Conservation (phyloP, 805 yeast genomes). For the Hanseniaspora vineae region DNA sequence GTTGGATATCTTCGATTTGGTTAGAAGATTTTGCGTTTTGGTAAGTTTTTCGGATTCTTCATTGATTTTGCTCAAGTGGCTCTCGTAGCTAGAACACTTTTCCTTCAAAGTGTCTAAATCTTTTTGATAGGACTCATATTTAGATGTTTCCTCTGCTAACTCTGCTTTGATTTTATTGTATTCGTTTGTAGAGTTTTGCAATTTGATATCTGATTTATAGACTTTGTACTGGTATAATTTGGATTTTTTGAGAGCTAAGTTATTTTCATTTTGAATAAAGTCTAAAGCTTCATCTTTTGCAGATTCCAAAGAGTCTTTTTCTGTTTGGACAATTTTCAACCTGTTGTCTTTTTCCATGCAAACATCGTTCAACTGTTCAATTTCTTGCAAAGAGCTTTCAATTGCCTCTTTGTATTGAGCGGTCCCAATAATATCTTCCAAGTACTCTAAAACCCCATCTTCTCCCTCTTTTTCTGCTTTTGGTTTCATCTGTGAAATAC, state of each 20-base stretch:
- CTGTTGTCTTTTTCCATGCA: slow-evolving; percentile 74
- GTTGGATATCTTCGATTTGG: slow-evolving; percentile 36
- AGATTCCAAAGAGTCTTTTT: slow-evolving; percentile 47
- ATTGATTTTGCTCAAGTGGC: slow-evolving; percentile 17
- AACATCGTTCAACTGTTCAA: slow-evolving; percentile 66
- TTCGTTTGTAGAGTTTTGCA: slow-evolving; percentile 27
- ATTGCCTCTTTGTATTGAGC: slow-evolving; percentile 67
- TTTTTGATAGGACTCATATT: slow-evolving; percentile 28
- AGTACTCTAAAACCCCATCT: slow-evolving; percentile 85
- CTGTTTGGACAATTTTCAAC: slow-evolving; percentile 67
- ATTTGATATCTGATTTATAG: slow-evolving; percentile 26
- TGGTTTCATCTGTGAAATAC: slow-evolving; percentile 97
- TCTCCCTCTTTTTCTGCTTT: slow-evolving; percentile 87
- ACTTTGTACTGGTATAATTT: slow-evolving; percentile 42
- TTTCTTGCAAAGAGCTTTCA: slow-evolving; percentile 44
- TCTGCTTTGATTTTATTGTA: slow-evolving; percentile 29
- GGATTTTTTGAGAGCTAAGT: slow-evolving; percentile 38
- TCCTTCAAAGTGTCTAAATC: slow-evolving; percentile 23
- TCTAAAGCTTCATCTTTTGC: slow-evolving; percentile 58
- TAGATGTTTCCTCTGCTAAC: slow-evolving; percentile 30
- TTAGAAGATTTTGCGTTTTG: slow-evolving; percentile 13
- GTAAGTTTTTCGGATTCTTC: slow-evolving; percentile 17
- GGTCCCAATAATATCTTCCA: slow-evolving; percentile 96
- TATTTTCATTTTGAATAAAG: slow-evolving; percentile 53
- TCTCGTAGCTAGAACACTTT: slow-evolving; percentile 16